Conservation (phyloP, 2,329 filamentous ascomycete species). For the Xylaria sp. region DNA sequence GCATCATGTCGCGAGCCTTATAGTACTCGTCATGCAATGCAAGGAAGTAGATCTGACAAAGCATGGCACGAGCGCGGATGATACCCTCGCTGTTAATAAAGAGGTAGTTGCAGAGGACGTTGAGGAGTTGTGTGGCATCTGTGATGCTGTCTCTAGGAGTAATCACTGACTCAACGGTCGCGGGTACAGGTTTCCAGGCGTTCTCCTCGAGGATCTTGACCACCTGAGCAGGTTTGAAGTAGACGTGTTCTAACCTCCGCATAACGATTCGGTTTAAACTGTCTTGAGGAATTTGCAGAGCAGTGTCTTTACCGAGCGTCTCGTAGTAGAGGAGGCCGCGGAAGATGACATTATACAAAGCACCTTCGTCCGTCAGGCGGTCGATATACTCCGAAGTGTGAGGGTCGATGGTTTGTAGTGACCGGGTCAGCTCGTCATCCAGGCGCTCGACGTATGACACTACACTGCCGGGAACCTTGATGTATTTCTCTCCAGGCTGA, state of each 20-base stretch:
- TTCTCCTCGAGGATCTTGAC: constrained; percentile 94
- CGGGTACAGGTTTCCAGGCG: constrained; percentile 84
- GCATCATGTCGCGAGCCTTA: constrained; percentile 97
- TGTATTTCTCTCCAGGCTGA: constrained; percentile 77
- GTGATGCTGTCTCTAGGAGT: constrained; percentile 75
- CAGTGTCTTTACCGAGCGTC: constrained; percentile 73
- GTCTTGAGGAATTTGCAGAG: constrained; percentile 82
- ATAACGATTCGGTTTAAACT: constrained; percentile 92
- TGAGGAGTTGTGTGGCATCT: constrained; percentile 80
- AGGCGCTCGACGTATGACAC: constrained; percentile 95
- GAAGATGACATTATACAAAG: constrained; percentile 92
- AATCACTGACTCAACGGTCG: constrained; percentile 77
- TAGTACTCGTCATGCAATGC: constrained; percentile 98
- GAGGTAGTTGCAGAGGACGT: constrained; percentile 91
- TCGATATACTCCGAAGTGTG: constrained; percentile 99
- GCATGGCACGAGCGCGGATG: constrained; percentile 93
- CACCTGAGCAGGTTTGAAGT: constrained; percentile 98
- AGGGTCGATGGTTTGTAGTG: constrained; percentile 96
- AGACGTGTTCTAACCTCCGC: constrained; percentile 94
- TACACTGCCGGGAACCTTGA: constrained; percentile 92
- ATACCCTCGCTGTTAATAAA: constrained; percentile 96
- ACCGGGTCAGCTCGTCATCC: constrained; percentile 96
- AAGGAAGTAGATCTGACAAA: constrained; percentile 98
- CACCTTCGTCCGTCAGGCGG: constrained; percentile 87
- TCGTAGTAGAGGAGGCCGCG: constrained; percentile 91